Base-by-base conservation (phyloP, 1,139 yeast genomes). In the Meyerozyma smithsonii region DNA sequence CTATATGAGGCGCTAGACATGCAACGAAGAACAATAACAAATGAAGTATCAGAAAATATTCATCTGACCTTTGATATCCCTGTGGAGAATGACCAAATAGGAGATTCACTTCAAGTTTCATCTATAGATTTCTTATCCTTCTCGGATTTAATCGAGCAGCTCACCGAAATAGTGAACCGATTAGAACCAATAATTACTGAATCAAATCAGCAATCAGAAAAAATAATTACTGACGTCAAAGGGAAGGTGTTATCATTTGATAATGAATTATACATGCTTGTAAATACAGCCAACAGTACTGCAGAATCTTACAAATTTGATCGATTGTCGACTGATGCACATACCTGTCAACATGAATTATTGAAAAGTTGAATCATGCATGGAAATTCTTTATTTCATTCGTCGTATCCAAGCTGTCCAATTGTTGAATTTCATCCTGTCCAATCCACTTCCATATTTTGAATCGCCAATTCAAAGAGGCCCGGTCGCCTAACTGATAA, bases 401-500 rank as follows among this genome's bases (percentile, higher is more conserved):
- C 11, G 12, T 14, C 8, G 15, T 12, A 15, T 26, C 17, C 10
- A 26, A n/a, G 12, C 17, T 18, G 18, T 33, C 36, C 11, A 33
- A 8, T 15, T 34, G 8, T 25, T 24, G 15, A n/a, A 16, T 6
- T 26, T 17, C 32, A n/a, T 20, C 21, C 2, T 18, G n/a, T 8
- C 49, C 50, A 4, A 48, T 40, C 53, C 53, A 49, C n/a, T 42
- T 36, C 53, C 53, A 49, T n/a, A 46, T 43, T 8, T 48, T 48
- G 37, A 49, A 49, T 8, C 45, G 46, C 53, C 53, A 49, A 35
- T 49, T 49, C 16, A 49, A 33, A 15, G 46, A 50, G 14, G 40
- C 38, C 16, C 51, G 35, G 48, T 81, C 80, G 40, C 95, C 97
- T 39, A 92, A 71, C 47, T 84, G 81, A 51, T 83, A 85, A 4